These are phyloP conservation scores for Solanum medicagineum DNA, from an alignment of 257 asterid genomes.

Conservation along the genomic window DNA sequence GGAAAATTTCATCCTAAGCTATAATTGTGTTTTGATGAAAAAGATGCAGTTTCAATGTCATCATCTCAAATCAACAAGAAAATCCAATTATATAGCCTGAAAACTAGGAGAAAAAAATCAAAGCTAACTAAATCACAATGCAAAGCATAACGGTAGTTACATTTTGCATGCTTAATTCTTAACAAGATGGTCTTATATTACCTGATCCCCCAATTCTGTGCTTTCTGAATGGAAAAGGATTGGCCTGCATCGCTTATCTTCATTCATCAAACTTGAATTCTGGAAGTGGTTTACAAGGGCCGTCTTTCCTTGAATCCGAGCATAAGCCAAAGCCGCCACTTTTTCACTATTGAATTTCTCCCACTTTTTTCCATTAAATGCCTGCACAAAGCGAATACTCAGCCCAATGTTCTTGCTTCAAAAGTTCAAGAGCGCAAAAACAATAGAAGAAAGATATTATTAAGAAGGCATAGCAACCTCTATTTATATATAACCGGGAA, in stretches of 20 bases:
- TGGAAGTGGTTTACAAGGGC: constrained; percentile 72
- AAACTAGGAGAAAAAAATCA: background rate
- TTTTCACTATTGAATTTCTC: constrained; percentile 78
- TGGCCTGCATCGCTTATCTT: constrained; percentile 72
- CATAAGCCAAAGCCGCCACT: constrained; percentile 67
- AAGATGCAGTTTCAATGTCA: background rate
- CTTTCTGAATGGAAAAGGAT: constrained; percentile 38
- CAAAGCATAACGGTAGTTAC: background rate
- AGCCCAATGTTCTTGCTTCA: background rate
- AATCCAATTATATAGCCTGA: background rate
- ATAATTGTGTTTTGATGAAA: background rate
- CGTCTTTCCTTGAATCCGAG: constrained; percentile 65
- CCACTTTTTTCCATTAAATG: constrained; percentile 69
- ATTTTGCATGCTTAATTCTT: background rate
- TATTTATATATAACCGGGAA: background rate
- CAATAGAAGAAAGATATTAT: background rate
- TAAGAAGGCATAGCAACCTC: background rate
- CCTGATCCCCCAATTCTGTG: constrained; percentile 28
- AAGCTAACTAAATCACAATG: background rate
- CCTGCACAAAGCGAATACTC: constrained; percentile 20
- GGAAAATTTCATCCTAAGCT: background rate
- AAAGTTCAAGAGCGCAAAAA: background rate
- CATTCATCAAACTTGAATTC: constrained; percentile 75
- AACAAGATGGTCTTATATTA: background rate
- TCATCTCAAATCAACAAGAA: background rate